phyloP scores from a whole-genome alignment of 371 early-diverging fungal genomes.

The Syncephalastrum contaminatum region DNA sequence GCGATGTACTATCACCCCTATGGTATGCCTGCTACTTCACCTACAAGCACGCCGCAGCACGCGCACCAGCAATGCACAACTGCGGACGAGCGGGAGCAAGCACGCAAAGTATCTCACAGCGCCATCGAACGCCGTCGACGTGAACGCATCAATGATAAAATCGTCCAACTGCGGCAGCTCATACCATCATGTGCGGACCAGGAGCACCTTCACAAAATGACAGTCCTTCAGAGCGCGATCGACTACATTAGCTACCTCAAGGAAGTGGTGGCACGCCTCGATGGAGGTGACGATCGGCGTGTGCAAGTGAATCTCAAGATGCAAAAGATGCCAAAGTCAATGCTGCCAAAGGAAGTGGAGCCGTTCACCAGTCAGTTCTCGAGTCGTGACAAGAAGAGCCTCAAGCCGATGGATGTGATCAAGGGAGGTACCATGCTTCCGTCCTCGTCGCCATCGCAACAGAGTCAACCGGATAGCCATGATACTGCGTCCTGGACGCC shows the following conservation, averaged over 20 bases:
- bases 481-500: slow-evolving; percentile 2
- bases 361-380: slow-evolving; percentile 46
- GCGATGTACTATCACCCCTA: too few relatives aligned
- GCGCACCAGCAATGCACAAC: slow-evolving; percentile 13
- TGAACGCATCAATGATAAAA: slow-evolving; percentile 74
- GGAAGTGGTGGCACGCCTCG: slow-evolving; percentile 36
- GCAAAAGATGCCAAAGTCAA: slow-evolving; percentile 26
- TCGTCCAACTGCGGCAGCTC: slow-evolving; percentile 41
- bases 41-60: slow-evolving; percentile 5
- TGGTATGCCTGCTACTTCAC: slow-evolving; percentile 5
- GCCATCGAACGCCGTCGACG: slow-evolving; percentile 78
- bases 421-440: slow-evolving; percentile 11
- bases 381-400: slow-evolving; percentile 16
- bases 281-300: slow-evolving; percentile 27
- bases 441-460: slow-evolving; percentile 6
- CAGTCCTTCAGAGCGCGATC: slow-evolving; percentile 72
- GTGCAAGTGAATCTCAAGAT: slow-evolving; percentile 19
- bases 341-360: slow-evolving; percentile 46
- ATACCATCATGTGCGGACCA: slow-evolving; percentile 60
- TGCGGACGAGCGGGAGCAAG: slow-evolving; percentile 51
- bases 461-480: not conserved
- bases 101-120: slow-evolving; percentile 74
- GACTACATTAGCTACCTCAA: slow-evolving; percentile 69
- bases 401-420: slow-evolving; percentile 36
- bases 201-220: slow-evolving; percentile 71